Evolutionary conservation across 768 basidiomycete genomes (phyloP), one percentile per base, ranked within the genome.

Genomic region (Leucocoprinus leucothites): DNA sequence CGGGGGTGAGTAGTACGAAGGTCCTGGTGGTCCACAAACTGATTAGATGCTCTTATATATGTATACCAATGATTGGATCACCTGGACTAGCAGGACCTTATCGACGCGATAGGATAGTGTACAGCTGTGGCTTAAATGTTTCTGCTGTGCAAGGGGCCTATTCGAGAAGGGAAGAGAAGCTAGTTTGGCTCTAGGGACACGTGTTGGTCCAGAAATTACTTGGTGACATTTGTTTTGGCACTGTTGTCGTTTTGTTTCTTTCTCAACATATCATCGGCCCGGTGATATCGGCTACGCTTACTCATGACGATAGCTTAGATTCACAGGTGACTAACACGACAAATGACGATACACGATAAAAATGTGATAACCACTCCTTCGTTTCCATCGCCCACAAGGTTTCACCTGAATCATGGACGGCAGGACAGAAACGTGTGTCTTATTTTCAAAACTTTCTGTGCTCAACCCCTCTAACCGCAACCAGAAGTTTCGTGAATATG

Each of bases 401-500:
- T 5, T 11, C 11, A 31, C 11, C 31, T 31, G 16, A 38, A n/a
- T 4, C 54, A 48, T 51, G 50, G 42, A 16, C 9, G 48, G 18
- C 9, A 64, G 63, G 58, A 48, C 64, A 28, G 57, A 64, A 53
- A 62, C 60, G 68, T 69, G 59, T 5, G 65, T 60, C 19, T 11
- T 21, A 22, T 36, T 8, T 16, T 21, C 34, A 19, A 42, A 31
- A 48, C 21, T 25, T 34, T 42, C n/a, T 36, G 4, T 11, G 16
- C 16, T 28, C 16, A 9, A 49, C 11, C 11, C 44, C 47, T 45
- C 24, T 57, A 8, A 16, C 26, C 41, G 7, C 16, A 7, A 19
- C 24, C 9, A 9, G 19, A 22, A 71, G 69, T 49, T 66, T 65
- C 57, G 64, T 72, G 26, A 76, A 77, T 57, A 67, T 70, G 61